Conservation (phyloP, 805 yeast species). For the Cyberlindnera mrakii region DNA sequence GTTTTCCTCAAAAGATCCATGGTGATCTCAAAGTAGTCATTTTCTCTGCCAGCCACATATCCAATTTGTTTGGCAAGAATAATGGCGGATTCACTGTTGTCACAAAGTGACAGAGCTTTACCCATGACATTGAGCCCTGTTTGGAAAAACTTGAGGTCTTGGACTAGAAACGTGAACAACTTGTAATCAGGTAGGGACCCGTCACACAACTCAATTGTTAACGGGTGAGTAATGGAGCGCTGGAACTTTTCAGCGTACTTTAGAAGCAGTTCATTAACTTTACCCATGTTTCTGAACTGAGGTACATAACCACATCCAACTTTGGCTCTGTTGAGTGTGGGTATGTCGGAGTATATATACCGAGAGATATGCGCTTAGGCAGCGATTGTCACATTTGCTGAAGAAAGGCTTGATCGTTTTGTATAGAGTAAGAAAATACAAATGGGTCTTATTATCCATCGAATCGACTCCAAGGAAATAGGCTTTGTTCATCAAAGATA, state of each 20-base stretch:
- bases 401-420: too few species aligned
- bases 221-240: not conserved
- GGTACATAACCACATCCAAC: too few species aligned
- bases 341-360: too few species aligned
- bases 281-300: too few species aligned
- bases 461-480: too few species aligned
- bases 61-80: slow-evolving; percentile 45
- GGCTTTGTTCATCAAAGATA: too few species aligned
- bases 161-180: slow-evolving; percentile 39
- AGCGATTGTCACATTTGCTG: too few species aligned
- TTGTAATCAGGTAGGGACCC: slow-evolving; percentile 39
- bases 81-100: slow-evolving; percentile 33
- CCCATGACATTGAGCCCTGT: slow-evolving; percentile 37
- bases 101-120: slow-evolving; percentile 30
- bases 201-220: slow-evolving; percentile 31
- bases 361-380: too few species aligned
- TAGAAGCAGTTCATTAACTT: not conserved
- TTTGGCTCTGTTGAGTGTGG: too few species aligned
- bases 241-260: not conserved
- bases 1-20: slow-evolving; percentile 25
- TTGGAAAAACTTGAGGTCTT: slow-evolving; percentile 44
- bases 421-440: too few species aligned
- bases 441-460: too few species aligned
- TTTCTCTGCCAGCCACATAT: slow-evolving; percentile 41
- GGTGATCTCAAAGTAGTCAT: slow-evolving; percentile 38